Evolutionary conservation across 2,329 filamentous ascomycete genomes (phyloP).

Genomic region (Fusarium robinianum): DNA sequence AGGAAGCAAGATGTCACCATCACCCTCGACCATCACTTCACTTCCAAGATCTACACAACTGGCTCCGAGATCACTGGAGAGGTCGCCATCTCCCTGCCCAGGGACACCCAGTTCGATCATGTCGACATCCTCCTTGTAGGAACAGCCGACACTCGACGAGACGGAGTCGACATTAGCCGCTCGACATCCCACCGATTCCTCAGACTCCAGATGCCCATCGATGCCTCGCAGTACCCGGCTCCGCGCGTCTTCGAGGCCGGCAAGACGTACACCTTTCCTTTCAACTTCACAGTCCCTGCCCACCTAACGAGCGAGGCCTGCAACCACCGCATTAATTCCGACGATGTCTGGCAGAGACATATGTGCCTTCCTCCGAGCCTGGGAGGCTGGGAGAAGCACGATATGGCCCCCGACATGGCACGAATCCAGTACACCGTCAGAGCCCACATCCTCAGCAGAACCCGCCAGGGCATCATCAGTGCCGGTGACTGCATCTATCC

Average conservation of each 20-base stretch:
- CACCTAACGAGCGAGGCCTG: slow-evolving; percentile 29
- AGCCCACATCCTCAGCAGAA: slow-evolving; percentile 10
- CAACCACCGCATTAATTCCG: slow-evolving; percentile 12
- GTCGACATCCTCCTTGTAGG: slow-evolving; percentile 28
- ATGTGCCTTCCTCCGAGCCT: slow-evolving; percentile 26
- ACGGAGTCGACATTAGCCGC: slow-evolving; percentile 29
- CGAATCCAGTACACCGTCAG: slow-evolving; percentile 25
- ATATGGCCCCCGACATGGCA: slow-evolving; percentile 24
- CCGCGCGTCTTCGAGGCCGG: slow-evolving; percentile 19
- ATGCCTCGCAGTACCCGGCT: slow-evolving; percentile 20
- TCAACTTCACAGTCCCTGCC: slow-evolving; percentile 32
- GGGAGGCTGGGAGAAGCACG: slow-evolving; percentile 29
- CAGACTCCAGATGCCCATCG: slow-evolving; percentile 28
- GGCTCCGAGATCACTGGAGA: slow-evolving; percentile 30
- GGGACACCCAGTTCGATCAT: slow-evolving; percentile 21
- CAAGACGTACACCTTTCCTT: slow-evolving; percentile 27
- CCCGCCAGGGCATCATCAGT: slow-evolving; percentile 8
- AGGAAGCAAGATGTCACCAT: slow-evolving; percentile 19
- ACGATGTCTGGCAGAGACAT: slow-evolving; percentile 22
- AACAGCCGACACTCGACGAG: slow-evolving; percentile 23
- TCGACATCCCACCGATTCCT: slow-evolving; percentile 30
- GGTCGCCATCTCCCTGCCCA: slow-evolving; percentile 18
- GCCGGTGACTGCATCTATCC: slow-evolving; percentile 13
- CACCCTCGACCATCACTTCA: slow-evolving; percentile 29
- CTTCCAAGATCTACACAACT: slow-evolving; percentile 33